Evolutionary conservation across 2,329 filamentous ascomycete genomes (phyloP), one percentile per base, ranked within the genome.

Genomic region (Colletotrichum orchidophilum): DNA sequence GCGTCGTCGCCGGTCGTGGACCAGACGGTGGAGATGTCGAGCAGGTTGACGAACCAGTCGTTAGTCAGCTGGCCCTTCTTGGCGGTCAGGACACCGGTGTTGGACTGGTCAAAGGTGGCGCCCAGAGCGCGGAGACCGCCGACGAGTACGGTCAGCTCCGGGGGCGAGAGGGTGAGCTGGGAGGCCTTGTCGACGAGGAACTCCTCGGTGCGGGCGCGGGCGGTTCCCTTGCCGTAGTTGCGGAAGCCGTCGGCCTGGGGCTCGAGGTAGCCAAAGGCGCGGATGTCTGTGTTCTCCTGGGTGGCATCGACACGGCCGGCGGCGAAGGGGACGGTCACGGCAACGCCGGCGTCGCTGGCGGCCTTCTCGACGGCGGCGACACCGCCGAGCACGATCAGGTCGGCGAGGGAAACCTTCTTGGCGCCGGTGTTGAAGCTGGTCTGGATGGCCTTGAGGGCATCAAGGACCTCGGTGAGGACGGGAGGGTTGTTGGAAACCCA

Each of bases 1-100:
- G 81, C 79, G 59, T 81, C 82, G n/a, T 75, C 73, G 61, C 29
- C 72, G 68, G 83, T 74, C 42, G 58, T 82, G 50, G 82, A 81
- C 93, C 93, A 95, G 24, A 81, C 84, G 8, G 88, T 93, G 81
- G 81, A 83, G 76, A 87, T 88, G 78, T 94, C 92, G 31, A 95
- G 87, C 2, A 95, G 86, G 84, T 94, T 94, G 81, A 93, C 87
- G 78, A 95, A 95, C 87, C 94, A 95, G 83, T 95, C 93, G 81
- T 93, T 94, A 78, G 90, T 93, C 75, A 95, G 86, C 76, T 88
- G 81, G 57, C 93, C 93, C 1, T 92, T 91, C 12, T 84, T 85
- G 74, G 86, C 85, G 70, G 93, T 95, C 77, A 95, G 86, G 69
- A 95, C 87, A 71, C 93, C 93, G 67, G 88, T 81, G 35, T 84